Conservation (phyloP, 2,329 filamentous ascomycete species). For the Monilinia polystroma region DNA sequence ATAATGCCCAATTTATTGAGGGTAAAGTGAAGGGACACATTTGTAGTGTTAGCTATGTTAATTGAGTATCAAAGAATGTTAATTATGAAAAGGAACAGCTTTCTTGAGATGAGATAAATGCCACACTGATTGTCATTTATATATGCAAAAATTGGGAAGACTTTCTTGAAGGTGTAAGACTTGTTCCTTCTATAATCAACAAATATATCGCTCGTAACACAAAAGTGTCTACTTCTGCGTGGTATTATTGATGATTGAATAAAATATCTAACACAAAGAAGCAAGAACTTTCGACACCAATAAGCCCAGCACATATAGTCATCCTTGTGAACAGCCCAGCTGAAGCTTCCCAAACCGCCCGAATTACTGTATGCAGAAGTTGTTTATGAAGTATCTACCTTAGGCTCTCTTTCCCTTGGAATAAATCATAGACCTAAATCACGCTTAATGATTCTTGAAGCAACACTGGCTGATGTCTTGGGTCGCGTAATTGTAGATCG, state of each 20-base stretch:
- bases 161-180: background rate
- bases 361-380: background rate
- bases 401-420: background rate
- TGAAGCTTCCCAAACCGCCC: background rate
- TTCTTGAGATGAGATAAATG: background rate
- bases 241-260: background rate
- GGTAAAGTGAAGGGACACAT: background rate
- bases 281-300: background rate
- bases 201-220: background rate
- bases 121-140: background rate
- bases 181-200: background rate
- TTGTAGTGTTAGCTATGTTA: background rate
- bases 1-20: background rate
- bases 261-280: background rate
- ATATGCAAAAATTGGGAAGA: background rate
- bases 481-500: background rate
- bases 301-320: background rate
- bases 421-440: background rate
- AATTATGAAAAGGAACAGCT: too few relatives aligned
- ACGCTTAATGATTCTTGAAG: slow-evolving; percentile 10
- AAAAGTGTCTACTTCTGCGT: background rate
- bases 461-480: background rate
- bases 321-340: background rate
- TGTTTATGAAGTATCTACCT: background rate
- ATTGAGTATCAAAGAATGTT: background rate